Evolutionary conservation across 257 asterid species (phyloP), one percentile per base, ranked within the genome.

Genomic region (Solanum bulbocastanum): DNA sequence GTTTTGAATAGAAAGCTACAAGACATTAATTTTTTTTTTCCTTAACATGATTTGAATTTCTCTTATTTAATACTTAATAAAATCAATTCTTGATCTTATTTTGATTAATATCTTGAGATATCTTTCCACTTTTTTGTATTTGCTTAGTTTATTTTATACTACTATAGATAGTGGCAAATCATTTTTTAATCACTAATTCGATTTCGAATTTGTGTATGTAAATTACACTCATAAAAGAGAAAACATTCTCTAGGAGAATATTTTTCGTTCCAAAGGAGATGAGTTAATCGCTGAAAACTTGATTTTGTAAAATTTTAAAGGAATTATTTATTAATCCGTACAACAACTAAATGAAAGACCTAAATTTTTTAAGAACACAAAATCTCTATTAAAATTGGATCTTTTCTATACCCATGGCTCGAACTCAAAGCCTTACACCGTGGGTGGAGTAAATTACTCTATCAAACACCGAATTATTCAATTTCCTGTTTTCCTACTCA

Each of bases 341-440:
- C 65, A 56, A 20, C 25, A 18, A 56, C 25, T 56, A 56, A 56
- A 18, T 60, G 7, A 10, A 60, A 23, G 30, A 4, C 69, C 6
- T 60, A 23, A 23, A 1, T 23, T 52, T 52, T 52, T 16, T 52
- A 6, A 49, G n/a, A 52, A 52, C 4, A 52, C 10, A 0, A 2
- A 18, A 18, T 52, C 10, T 52, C 1, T 52, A 46, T 52, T 1
- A 18, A 18, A 52, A 16, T 1, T 0, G 1, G 2, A 52, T 52
- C 9, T 52, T 60, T 5, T 56, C 11, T 1, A 0, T 56, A 56
- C 0, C 10, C 65, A 20, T 1, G 0, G 0, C 0, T 56, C 65
- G 0, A 56, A 56, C 11, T 18, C 65, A 56, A 56, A 6, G 2
- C 65, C 2, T 18, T 56, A 18, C n/a, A 56, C 0, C 6, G 8